A percentile compares a stretch with the other conserved stretches of the same genome.
phyloP scores from a whole-genome alignment of 106 monocot genomes.

The Platanthera guangdongensis region DNA sequence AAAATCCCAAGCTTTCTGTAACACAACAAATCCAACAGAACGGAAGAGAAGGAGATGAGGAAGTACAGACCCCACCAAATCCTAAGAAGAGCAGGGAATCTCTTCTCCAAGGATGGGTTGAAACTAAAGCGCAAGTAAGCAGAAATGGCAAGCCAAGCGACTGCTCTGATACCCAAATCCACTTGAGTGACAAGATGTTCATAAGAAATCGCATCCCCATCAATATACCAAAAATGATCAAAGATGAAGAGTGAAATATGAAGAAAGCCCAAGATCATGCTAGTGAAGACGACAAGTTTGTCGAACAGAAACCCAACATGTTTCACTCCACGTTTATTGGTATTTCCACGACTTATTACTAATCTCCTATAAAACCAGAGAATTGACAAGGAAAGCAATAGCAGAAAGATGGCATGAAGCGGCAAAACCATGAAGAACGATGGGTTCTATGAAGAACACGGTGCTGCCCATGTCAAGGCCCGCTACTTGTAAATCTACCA shows the following conservation, averaged over 20 bases:
- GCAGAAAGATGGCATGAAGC: conserved; percentile 36
- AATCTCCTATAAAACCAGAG: conserved; percentile 18
- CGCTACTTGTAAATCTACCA: background rate
- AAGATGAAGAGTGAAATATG: conserved; percentile 29
- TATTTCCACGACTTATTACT: conserved; percentile 2
- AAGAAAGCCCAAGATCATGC: conserved; percentile 23
- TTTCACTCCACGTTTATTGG: conserved; percentile 1
- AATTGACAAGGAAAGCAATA: conserved; percentile 32
- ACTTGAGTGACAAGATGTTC: conserved; percentile 13
- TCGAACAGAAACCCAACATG: conserved; percentile 23
- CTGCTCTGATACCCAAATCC: conserved; percentile 42
- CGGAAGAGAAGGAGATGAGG: conserved; percentile 26
- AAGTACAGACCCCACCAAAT: conserved; percentile 67
- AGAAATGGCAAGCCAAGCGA: conserved; percentile 35
- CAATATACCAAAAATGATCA: conserved; percentile 20
- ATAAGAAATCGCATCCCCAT: conserved; percentile 18
- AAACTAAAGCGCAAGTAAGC: conserved; percentile 32
- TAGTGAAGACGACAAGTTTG: conserved; percentile 22
- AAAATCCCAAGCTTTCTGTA: conserved; percentile 14
- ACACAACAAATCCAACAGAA: conserved; percentile 28
- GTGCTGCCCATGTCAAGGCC: background rate
- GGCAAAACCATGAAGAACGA: conserved; percentile 35
- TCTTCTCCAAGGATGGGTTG: conserved; percentile 19
- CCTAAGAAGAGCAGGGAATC: conserved; percentile 47
- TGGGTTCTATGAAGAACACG: conserved; percentile 22